Base-by-base conservation (phyloP, 768 basidiomycete genomes). In the Candolleomyces efflorescens region DNA sequence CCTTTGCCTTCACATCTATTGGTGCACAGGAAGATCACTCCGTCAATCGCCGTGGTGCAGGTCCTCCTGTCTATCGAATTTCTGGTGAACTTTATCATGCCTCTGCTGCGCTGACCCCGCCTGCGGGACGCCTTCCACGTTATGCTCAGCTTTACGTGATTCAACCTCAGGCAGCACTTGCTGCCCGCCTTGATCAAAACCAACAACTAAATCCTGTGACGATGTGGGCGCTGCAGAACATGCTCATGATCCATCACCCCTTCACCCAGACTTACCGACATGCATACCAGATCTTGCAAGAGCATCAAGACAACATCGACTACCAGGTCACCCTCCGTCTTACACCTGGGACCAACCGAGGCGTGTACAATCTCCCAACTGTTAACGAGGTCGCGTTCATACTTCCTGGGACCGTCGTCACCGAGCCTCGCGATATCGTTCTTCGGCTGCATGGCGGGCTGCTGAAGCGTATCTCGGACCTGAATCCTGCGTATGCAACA, bases 361-460 rank as follows among this genome's bases (percentile, higher is more conserved):
- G 74, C 5, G 54, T 69, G 12, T 79, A 82, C 53, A 82, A 82
- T 60, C 58, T 76, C 0, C 80, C 80, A 1, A 75, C 72, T 48
- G 67, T 71, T 0, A 63, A 58, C 48, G 58, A 63, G 20, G 47
- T 82, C 55, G 76, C 76, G 41, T 71, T 74, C 0, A 69, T 82
- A 39, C 38, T 81, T 0, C 74, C 76, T 53, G 72, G 67, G 5
- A 62, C 69, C 67, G 26, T 36, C 23, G 41, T 53, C 1, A 58
- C 44, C 13, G n/a, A 64, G 1, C 20, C 59, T 17, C 36, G 66
- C 3, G 77, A 82, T 43, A 76, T 79, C 15, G 56, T 79, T 9
- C 41, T 78, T 0, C 50, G 24, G 3, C 49, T 65, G n/a, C 55
- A 46, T 55, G 64, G 60, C 43, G 62, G 56, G 13, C 18, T 15